These are phyloP conservation scores for Pyrenophora seminiperda DNA, from an alignment of 2,329 filamentous ascomycete genomes.

Conservation along the genomic window DNA sequence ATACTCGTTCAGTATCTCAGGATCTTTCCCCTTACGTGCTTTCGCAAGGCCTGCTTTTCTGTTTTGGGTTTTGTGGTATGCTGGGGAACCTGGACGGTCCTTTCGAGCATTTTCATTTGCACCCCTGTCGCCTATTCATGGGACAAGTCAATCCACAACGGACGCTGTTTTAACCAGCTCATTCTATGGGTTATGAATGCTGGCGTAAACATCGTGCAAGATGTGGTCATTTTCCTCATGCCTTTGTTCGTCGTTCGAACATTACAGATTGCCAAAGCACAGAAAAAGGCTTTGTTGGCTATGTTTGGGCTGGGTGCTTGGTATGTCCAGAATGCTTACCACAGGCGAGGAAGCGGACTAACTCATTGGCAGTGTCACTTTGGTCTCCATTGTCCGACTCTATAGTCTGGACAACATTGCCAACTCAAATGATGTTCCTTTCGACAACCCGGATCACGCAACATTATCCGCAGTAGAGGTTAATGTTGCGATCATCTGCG, in stretches of 20 bases:
- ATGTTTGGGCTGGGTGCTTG: slow-evolving; percentile 48
- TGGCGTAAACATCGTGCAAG: slow-evolving; percentile 39
- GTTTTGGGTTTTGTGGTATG: slow-evolving; percentile 32
- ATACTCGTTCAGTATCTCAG: slow-evolving; percentile 42
- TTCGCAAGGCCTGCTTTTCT: slow-evolving; percentile 35
- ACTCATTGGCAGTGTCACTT: slow-evolving; percentile 31
- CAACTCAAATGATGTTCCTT: slow-evolving; percentile 38
- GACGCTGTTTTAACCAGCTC: slow-evolving; percentile 40
- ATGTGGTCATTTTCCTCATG: slow-evolving; percentile 41
- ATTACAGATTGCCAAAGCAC: slow-evolving; percentile 39
- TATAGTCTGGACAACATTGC: slow-evolving; percentile 36
- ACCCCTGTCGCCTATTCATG: slow-evolving; percentile 41
- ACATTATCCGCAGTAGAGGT: slow-evolving; percentile 42
- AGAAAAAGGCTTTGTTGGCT: slow-evolving; percentile 45
- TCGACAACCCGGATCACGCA: slow-evolving; percentile 40
- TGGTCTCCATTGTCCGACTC: slow-evolving; percentile 44
- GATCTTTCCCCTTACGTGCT: slow-evolving; percentile 37
- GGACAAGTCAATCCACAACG: slow-evolving; percentile 30
- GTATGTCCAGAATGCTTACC: slow-evolving; percentile 30
- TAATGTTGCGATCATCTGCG: slow-evolving; percentile 44
- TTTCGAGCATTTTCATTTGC: slow-evolving; percentile 45
- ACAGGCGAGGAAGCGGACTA: slow-evolving; percentile 2
- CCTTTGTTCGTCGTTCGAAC: slow-evolving; percentile 39
- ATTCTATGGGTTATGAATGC: slow-evolving; percentile 42
- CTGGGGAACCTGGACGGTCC: slow-evolving; percentile 38